phyloP scores from a whole-genome alignment of 2,329 filamentous ascomycete genomes.

The Fusarium multiceps region DNA sequence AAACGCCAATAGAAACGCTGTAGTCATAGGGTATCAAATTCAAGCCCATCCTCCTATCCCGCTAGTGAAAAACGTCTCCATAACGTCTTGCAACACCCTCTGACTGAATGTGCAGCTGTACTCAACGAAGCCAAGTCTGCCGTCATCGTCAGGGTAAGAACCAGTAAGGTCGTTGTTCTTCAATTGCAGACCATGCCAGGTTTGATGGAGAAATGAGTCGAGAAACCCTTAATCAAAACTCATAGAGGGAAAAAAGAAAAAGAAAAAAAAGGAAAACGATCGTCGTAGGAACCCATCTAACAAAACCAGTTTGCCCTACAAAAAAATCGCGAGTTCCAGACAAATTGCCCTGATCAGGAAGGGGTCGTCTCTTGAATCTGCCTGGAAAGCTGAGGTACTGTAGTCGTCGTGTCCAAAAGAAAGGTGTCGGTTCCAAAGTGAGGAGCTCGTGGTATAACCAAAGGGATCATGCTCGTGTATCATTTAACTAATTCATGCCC shows the following conservation, averaged over 20 bases:
- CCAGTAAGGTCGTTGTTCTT: constrained; percentile 19
- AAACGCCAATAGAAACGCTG: constrained; percentile 29
- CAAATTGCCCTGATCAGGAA: constrained; percentile 12
- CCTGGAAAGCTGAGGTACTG: constrained; percentile 23
- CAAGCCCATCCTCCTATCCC: constrained; percentile 37
- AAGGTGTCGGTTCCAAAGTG: constrained; percentile 19
- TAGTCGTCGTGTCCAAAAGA: constrained; percentile 18
- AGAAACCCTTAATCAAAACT: constrained; percentile 16
- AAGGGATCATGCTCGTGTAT: constrained; percentile 36
- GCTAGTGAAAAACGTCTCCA: constrained; percentile 20
- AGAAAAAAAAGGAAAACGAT: not conserved
- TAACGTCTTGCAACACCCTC: constrained; percentile 23
- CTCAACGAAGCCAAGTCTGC: constrained; percentile 1
- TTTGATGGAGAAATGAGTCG: constrained; percentile 4
- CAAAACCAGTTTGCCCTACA: constrained; percentile 13
- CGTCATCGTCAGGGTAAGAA: not conserved
- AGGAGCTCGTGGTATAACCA: constrained; percentile 30
- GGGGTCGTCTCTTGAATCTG: constrained; percentile 6
- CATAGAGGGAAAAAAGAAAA: not conserved
- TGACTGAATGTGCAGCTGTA: constrained; percentile 13
- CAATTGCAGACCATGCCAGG: constrained; percentile 10
- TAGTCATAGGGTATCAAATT: constrained; percentile 44
- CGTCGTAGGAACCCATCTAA: not conserved
- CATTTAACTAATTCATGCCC: constrained; percentile 38
- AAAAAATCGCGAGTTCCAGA: constrained; percentile 6